A percentile compares a stretch with the other conserved stretches of the same genome.
phyloP scores from a whole-genome alignment of 257 asterid genomes.

The Jacaranda mimosifolia region DNA sequence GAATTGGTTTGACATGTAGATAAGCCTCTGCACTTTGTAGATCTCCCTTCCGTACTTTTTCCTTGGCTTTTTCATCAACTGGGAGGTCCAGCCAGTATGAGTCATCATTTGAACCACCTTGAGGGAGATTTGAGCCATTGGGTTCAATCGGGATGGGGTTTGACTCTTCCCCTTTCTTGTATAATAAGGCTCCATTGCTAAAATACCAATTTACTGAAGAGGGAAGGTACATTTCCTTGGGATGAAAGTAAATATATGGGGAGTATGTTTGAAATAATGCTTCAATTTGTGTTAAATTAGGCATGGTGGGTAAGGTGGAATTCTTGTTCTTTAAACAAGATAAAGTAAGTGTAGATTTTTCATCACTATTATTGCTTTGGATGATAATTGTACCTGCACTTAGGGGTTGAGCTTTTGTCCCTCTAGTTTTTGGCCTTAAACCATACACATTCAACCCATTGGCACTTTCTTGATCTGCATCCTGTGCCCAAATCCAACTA shows the following conservation, averaged over 20 bases:
- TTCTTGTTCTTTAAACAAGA: constrained; percentile 73
- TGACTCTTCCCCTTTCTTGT: constrained; percentile 62
- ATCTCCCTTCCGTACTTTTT: constrained; percentile 63
- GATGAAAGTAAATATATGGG: constrained; percentile 76
- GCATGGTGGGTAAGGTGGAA: constrained; percentile 50
- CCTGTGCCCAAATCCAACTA: constrained; percentile 69
- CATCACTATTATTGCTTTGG: constrained; percentile 28
- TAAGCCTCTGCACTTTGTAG: constrained; percentile 63
- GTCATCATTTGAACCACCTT: constrained; percentile 76
- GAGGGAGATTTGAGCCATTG: constrained; percentile 83
- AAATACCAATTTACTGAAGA: constrained; percentile 88
- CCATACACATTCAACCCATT: constrained; percentile 48
- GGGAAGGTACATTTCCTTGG: constrained; percentile 72
- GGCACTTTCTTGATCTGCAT: constrained; percentile 20
- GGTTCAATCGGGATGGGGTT: constrained; percentile 56
- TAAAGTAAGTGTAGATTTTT: constrained; percentile 31
- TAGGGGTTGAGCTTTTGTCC: constrained; percentile 55
- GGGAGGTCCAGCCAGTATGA: constrained; percentile 86
- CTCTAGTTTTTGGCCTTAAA: constrained; percentile 66
- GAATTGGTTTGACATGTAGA: constrained; percentile 70
- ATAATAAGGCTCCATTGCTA: constrained; percentile 61
- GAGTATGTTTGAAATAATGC: constrained; percentile 62
- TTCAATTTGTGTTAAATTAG: constrained; percentile 59
- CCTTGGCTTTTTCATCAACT: constrained; percentile 37
- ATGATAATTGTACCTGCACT: constrained; percentile 59